Base-by-base conservation (phyloP, 192 early-diverging fungal genomes). In the Diversispora eburnea region DNA sequence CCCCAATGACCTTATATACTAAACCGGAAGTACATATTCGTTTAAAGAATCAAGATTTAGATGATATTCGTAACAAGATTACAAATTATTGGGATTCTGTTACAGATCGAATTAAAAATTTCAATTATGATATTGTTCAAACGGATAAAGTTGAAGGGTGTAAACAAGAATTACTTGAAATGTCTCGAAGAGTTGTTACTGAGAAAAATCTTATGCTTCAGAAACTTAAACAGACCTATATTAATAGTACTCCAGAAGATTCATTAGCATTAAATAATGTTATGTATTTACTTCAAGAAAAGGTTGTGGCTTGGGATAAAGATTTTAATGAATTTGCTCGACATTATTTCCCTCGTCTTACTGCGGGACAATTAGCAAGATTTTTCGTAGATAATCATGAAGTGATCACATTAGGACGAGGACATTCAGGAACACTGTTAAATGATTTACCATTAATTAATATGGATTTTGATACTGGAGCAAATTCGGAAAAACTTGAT, bases 41-140 rank as follows among this genome's bases (percentile, higher is more conserved):
- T n/a, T 83, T 92, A 10, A 92, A 93, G 70, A 88, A 91, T 57
- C 79, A 87, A 25, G 95, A 99, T 72, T 80, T 90, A 22, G 88
- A 91, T 13, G 77, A 77, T 15, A 81, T 95, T 46, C 85, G 89
- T 20, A 67, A 79, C 6, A 87, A 88, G 47, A 91, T 97, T 67
- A 89, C 85, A 17, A 81, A 80, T 7, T 99, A 93, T 78, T 97
- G 93, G 77, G 91, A 94, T 63, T 97, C 97, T 17, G 83, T 99
- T 51, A 76, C 85, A 25, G 88, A 91, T 61, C 79, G 95, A 13
- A 90, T 95, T 57, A 90, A 93, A 71, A 85, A 83, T 9, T 94
- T 95, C 64, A 88, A 89, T 48, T 84, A 88, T 69, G 94, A 95
- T 55, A 81, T 92, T 45, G 91, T 96, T 41, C 86, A 91, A 51